Evolutionary conservation across 495 filamentous ascomycete genomes (phyloP), one percentile per base, ranked within the genome.

Genomic region (Jackrogersella minutella): DNA sequence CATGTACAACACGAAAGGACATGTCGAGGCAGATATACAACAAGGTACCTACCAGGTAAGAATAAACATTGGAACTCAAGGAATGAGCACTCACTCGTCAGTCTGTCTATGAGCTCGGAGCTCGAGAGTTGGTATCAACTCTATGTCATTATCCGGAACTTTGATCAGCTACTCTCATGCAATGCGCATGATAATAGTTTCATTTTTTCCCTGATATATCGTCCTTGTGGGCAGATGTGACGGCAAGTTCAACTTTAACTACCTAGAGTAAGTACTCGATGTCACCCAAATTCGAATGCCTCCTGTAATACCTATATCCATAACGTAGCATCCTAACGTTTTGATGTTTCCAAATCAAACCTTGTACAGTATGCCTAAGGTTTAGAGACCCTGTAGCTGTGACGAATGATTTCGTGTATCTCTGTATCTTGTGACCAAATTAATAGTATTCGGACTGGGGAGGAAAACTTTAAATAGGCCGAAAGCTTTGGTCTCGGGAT

Each of bases 141-240:
- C 9, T 55, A 31, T 17, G 11, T 11, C 11, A 16, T 43, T 53
- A 17, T 40, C 46, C 16, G 16, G 30, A 53, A 34, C 49, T 33
- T 17, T n/a, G 11, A 30, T 21, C 36, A 52, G 22, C 14, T 8
- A 2, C 47, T 13, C 17, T 24, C 7, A 36, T 41, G 47, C 34
- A 24, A 36, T 39, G 28, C 30, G 1, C 8, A 28, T 17, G 21
- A 51, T 40, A 10, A 60, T n/a, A 58, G 19, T 58, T 60, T 41
- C 11, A 13, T n/a, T 24, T 22, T 41, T 47, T 5, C 30, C 28
- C 26, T 31, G 13, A 36, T 53, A 16, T 26, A 22, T 31, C 41
- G 1, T 36, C 22, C 17, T 10, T 24, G 16, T 16, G 26, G 40
- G 28, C n/a, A n/a, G 31, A 37, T 55, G 31, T 47, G 40, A 53